These are phyloP conservation scores for Xylaria palmicola DNA, from an alignment of 495 filamentous ascomycete genomes.

Conservation along the genomic window DNA sequence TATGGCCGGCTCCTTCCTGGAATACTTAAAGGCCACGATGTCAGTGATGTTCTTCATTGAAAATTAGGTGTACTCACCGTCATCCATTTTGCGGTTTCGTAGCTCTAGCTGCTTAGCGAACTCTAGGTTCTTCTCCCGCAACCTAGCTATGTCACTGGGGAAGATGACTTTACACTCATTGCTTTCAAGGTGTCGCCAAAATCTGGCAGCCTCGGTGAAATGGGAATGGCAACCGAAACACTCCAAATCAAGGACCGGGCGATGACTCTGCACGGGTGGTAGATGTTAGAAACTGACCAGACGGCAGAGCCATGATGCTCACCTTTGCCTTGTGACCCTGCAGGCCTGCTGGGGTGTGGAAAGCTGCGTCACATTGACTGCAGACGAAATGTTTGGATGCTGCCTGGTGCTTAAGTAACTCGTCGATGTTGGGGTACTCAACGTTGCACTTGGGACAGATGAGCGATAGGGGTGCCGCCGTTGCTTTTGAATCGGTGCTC, in stretches of 20 bases:
- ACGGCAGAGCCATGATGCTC: background rate
- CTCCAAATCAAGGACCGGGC: constrained; percentile 21
- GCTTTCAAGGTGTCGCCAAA: constrained; percentile 32
- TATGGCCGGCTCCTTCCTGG: background rate
- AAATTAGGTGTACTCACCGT: constrained; percentile 10
- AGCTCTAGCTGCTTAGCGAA: constrained; percentile 18
- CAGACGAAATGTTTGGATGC: constrained; percentile 16
- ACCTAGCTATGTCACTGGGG: constrained; percentile 19
- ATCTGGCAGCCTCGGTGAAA: constrained; percentile 18
- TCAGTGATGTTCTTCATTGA: background rate
- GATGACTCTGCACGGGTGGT: constrained; percentile 21
- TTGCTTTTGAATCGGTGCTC: background rate
- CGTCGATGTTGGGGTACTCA: constrained; percentile 11
- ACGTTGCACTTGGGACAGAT: constrained; percentile 17
- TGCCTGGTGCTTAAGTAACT: constrained; percentile 13
- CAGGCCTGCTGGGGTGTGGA: constrained; percentile 5
- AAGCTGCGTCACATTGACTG: constrained; percentile 11
- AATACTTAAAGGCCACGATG: background rate
- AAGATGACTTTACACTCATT: constrained; percentile 21
- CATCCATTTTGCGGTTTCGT: background rate
- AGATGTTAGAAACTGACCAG: background rate
- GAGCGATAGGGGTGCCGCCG: constrained; percentile 1
- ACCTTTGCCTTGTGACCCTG: constrained; percentile 17
- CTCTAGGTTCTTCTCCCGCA: constrained; percentile 15
- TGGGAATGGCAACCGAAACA: constrained; percentile 34